Conservation (phyloP, 2,329 filamentous ascomycete species). For the Cucurbitaria berberidis region DNA sequence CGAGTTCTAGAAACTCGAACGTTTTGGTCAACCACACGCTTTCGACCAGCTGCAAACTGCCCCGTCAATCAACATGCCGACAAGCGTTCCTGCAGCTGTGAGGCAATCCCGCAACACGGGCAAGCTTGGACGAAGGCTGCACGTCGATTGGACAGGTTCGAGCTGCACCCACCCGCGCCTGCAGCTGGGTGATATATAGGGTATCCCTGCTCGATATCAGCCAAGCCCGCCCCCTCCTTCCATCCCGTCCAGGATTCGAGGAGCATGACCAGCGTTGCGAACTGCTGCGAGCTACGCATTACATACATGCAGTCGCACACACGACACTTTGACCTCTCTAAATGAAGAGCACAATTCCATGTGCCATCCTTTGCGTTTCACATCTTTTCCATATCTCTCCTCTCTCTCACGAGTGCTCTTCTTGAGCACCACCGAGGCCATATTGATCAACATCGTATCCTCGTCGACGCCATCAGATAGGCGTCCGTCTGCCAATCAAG, state of each 20-base stretch:
- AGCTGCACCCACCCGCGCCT: constrained; percentile 45
- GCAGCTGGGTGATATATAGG: constrained; percentile 48
- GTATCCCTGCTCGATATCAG: constrained; percentile 32
- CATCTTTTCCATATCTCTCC: neutral
- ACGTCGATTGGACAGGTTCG: constrained; percentile 36
- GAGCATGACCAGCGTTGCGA: constrained; percentile 31
- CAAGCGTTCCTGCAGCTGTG: constrained; percentile 48
- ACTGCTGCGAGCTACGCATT: constrained; percentile 20
- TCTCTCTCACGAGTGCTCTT: constrained; percentile 1
- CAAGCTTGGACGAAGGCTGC: constrained; percentile 21
- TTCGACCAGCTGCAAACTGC: constrained; percentile 27
- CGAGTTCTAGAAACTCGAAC: constrained; percentile 23
- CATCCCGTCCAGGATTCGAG: constrained; percentile 17
- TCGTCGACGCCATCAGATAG: constrained; percentile 38
- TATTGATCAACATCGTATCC: constrained; percentile 22
- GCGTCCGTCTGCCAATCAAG: constrained; percentile 40
- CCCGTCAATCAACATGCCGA: constrained; percentile 31
- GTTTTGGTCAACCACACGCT: constrained; percentile 11
- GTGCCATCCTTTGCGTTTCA: neutral
- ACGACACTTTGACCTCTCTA: constrained; percentile 6
- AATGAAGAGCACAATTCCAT: constrained; percentile 7
- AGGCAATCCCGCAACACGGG: constrained; percentile 43
- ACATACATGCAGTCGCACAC: constrained; percentile 31
- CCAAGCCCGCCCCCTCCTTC: constrained; percentile 25
- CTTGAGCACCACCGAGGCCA: constrained; percentile 5